Conservation (phyloP, 2,329 filamentous ascomycete species). For the Fusarium begoniae region DNA sequence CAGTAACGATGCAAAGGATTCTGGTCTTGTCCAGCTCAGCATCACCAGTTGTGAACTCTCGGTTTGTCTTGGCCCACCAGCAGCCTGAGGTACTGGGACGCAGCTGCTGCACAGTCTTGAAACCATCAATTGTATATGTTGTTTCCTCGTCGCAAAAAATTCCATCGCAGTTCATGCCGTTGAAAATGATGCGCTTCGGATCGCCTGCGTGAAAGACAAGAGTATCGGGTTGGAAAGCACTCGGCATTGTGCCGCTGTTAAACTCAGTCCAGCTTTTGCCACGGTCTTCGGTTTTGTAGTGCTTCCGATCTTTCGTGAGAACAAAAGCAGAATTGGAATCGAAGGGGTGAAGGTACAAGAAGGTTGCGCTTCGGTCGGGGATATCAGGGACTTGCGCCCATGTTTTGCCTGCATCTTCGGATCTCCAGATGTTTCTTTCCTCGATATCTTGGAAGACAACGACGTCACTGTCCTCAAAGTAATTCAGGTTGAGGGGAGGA, state of each 20-base stretch:
- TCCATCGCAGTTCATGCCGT: constrained; percentile 74
- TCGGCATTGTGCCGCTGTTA: constrained; percentile 66
- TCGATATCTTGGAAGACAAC: constrained; percentile 77
- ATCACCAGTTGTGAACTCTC: constrained; percentile 75
- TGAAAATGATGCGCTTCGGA: constrained; percentile 85
- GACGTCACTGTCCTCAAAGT: constrained; percentile 89
- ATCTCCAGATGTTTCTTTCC: constrained; percentile 76
- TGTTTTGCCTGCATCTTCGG: constrained; percentile 78
- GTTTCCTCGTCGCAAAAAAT: constrained; percentile 71
- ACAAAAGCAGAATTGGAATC: constrained; percentile 84
- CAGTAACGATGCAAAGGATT: constrained; percentile 81
- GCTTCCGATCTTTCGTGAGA: constrained; percentile 72
- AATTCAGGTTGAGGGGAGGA: constrained; percentile 76
- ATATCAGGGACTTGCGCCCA: constrained; percentile 76
- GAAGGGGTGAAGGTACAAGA: constrained; percentile 80
- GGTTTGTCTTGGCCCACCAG: constrained; percentile 84
- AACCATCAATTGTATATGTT: constrained; percentile 86
- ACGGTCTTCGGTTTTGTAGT: constrained; percentile 85
- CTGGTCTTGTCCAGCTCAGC: constrained; percentile 73
- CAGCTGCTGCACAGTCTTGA: constrained; percentile 74
- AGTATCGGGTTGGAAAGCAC: constrained; percentile 58
- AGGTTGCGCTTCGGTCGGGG: constrained; percentile 67
- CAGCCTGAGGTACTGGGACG: constrained; percentile 78
- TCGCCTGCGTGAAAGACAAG: constrained; percentile 86
- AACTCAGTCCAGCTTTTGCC: constrained; percentile 86